These are phyloP conservation scores for Microascus cirrosus DNA, from an alignment of 2,329 filamentous ascomycete genomes.

Conservation along the genomic window DNA sequence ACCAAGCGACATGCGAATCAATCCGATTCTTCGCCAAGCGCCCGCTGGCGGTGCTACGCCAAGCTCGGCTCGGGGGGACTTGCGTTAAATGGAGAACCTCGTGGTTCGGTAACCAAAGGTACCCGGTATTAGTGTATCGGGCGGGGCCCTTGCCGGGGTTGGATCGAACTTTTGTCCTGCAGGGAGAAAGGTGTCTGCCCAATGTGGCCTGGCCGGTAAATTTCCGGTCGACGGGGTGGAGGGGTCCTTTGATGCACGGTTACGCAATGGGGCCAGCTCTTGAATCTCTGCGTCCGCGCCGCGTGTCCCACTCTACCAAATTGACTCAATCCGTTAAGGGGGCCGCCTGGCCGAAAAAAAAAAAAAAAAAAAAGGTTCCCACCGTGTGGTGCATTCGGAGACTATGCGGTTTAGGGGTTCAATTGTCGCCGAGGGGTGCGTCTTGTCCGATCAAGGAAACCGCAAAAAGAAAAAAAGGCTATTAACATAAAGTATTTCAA, in stretches of 20 bases:
- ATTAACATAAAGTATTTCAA: too few species aligned
- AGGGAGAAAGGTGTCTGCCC: neutral
- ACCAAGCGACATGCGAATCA: neutral
- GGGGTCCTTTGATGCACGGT: constrained; percentile 1
- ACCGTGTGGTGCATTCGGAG: neutral
- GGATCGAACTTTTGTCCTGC: constrained; percentile 5
- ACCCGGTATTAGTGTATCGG: neutral
- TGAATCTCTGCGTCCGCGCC: neutral
- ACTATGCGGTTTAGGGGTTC: too few species aligned
- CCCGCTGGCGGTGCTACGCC: neutral
- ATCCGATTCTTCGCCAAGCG: neutral
- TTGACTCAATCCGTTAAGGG: neutral
- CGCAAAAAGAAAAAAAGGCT: too few species aligned
- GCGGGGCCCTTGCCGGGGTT: neutral
- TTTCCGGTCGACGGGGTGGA: neutral
- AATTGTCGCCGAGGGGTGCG: too few species aligned
- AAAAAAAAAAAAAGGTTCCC: neutral
- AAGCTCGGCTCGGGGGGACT: neutral
- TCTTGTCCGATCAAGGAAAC: too few species aligned
- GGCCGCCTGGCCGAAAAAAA: neutral
- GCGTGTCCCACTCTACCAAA: neutral
- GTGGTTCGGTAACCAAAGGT: neutral
- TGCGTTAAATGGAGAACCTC: neutral
- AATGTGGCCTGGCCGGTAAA: neutral
- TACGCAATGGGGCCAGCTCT: constrained; percentile 2